Base-by-base conservation (phyloP, 2,329 filamentous ascomycete species). In the Colletotrichum tofieldiae region DNA sequence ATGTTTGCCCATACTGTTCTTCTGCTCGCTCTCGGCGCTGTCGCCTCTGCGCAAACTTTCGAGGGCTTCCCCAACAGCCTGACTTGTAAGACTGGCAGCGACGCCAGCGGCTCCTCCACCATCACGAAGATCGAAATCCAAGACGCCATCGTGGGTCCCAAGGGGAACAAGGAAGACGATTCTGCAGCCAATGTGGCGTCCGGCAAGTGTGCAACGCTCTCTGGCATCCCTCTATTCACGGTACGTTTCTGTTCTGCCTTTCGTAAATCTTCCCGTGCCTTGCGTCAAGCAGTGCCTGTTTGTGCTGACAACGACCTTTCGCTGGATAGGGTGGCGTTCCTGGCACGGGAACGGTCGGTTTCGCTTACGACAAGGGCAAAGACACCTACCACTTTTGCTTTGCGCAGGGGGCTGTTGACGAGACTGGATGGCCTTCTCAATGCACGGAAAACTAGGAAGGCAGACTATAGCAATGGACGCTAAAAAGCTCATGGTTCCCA, bases 331-430 rank as follows among this genome's bases (percentile, higher is more conserved):
- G 11, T 35, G 16, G 5, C 18, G 23, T 54, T 8, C 1, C 18
- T 29, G 47, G 47, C n/a, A 54, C 32, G 35, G 35, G 37, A 32
- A 18, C 16, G 1, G 9, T 64, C 20, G 7, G 11, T 23, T 64
- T 54, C 8, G 61, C 61, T 54, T 64, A n/a, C 26, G 47, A 64
- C 11, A n/a, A 52, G 23, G 18, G 32, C 8, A 52, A 32, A 7
- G 23, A 64, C 23, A 64, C 61, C 2, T 64, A 64, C 23, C 7
- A 54, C 61, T 64, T 32, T 23, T 64, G 61, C 35, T n/a, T 3
- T 16, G 61, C 16, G 6, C 23, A 35, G 11, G 47, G 61, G 14
- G 37, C 47, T 9, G 23, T 64, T 29, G 37, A 43, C 9, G n/a
- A n/a, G 9, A 39, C 8, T 2, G 61, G 47, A n/a, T 64, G 1